Conservation (phyloP, 169 alveolate species). For the Cryptosporidium muris region DNA sequence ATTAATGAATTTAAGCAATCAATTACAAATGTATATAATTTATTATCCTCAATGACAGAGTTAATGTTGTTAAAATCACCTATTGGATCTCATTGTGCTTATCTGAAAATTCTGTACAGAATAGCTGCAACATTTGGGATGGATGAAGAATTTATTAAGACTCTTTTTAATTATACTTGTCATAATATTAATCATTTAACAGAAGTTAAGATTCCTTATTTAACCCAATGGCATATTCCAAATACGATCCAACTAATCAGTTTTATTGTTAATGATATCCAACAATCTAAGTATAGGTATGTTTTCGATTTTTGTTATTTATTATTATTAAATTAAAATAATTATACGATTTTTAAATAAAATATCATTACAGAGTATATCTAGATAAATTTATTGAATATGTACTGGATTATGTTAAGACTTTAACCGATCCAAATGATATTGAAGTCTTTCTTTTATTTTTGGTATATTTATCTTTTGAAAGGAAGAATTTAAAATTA, state of each 20-base stretch:
- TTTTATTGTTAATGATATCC: too few species aligned
- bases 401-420: conserved; percentile 22
- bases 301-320: too few species aligned
- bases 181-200: conserved; percentile 1
- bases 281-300: too few species aligned
- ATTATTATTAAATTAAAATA: too few species aligned
- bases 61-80: conserved; percentile 54
- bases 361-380: too few species aligned
- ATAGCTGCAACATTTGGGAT: conserved; percentile 42
- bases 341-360: too few species aligned
- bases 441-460: conserved; percentile 33
- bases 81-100: conserved; percentile 49
- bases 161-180: conserved; percentile 31
- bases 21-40: conserved; percentile 10
- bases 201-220: too few species aligned
- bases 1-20: not conserved
- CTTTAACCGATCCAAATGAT: conserved; percentile 40
- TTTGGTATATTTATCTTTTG: conserved; percentile 17
- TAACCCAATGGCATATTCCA: too few species aligned
- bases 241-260: conserved; percentile 16
- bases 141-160: not conserved
- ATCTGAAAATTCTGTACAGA: conserved; percentile 39
- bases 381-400: not conserved
- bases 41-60: conserved; percentile 10
- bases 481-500: not conserved